A percentile compares a stretch with the other conserved stretches of the same genome.
Evolutionary conservation across 2,329 filamentous ascomycete species (phyloP).

Genomic region (Fusarium lateritium): DNA sequence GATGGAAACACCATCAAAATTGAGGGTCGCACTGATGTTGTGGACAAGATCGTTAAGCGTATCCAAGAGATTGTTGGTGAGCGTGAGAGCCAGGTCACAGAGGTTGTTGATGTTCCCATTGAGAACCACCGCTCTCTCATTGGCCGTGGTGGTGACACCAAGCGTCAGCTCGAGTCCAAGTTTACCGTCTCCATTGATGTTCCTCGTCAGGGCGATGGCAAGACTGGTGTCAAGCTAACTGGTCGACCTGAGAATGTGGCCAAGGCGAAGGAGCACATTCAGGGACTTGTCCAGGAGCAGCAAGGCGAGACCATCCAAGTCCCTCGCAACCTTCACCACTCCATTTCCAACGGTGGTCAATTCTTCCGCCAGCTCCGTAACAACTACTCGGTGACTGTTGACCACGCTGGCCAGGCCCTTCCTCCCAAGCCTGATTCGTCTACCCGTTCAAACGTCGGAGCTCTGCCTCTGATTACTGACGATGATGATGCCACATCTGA

Average conservation of each 20-base stretch:
- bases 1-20: constrained; percentile 88
- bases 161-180: constrained; percentile 86
- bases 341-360: constrained; percentile 88
- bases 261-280: constrained; percentile 89
- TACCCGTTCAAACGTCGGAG: constrained; percentile 70
- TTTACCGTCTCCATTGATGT: constrained; percentile 92
- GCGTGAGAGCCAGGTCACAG: constrained; percentile 85
- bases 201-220: constrained; percentile 87
- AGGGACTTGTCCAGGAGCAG: constrained; percentile 83
- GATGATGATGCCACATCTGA: constrained; percentile 76
- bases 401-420: constrained; percentile 85
- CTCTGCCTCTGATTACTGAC: constrained; percentile 94
- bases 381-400: constrained; percentile 90
- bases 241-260: constrained; percentile 85
- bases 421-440: constrained; percentile 77
- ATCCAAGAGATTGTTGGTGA: constrained; percentile 88
- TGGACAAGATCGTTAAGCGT: constrained; percentile 88
- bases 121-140: constrained; percentile 94
- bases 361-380: constrained; percentile 93
- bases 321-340: constrained; percentile 86
- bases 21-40: constrained; percentile 86
- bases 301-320: constrained; percentile 90
- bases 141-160: constrained; percentile 89
- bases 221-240: constrained; percentile 87
- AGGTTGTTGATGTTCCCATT: constrained; percentile 84